These are phyloP conservation scores for Coemansia sp. DNA, from an alignment of 192 early-diverging fungal species.

Conservation along the genomic window DNA sequence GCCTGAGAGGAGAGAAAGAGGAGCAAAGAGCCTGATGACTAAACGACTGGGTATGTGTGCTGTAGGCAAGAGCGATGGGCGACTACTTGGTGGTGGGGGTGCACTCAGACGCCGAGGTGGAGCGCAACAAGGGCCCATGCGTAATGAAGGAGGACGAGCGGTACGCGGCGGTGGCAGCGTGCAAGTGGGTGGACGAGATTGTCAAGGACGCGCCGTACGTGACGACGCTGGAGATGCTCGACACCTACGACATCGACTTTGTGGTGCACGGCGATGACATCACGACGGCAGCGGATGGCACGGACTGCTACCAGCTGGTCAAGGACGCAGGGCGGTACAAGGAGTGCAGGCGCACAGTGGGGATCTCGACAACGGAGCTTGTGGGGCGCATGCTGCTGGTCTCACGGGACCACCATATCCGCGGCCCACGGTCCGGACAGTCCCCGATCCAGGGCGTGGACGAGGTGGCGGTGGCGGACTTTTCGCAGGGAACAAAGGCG, in stretches of 20 bases:
- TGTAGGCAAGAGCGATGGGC: constrained; percentile 89
- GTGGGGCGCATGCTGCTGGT: constrained; percentile 94
- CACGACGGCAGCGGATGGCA: constrained; percentile 93
- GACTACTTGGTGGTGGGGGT: constrained; percentile 95
- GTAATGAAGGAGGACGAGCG: constrained; percentile 96
- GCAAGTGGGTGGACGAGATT: constrained; percentile 96
- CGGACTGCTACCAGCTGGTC: constrained; percentile 94
- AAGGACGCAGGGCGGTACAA: constrained; percentile 94
- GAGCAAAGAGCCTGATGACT: too few species aligned
- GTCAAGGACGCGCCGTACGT: constrained; percentile 91
- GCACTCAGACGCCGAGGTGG: constrained; percentile 91
- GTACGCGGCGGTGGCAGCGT: constrained; percentile 92
- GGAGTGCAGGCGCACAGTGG: constrained; percentile 95
- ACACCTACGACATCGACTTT: constrained; percentile 88
- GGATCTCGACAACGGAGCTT: constrained; percentile 95
- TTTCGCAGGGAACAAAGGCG: constrained; percentile 40
- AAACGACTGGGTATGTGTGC: not conserved
- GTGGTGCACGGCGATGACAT: constrained; percentile 98
- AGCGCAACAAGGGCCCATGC: constrained; percentile 92
- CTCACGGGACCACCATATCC: constrained; percentile 84
- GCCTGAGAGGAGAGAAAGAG: too few species aligned
- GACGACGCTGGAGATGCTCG: constrained; percentile 82
- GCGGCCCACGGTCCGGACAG: constrained; percentile 51
- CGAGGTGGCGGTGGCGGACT: constrained; percentile 36
- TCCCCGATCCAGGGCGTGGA: constrained; percentile 63